Percentiles rank a stretch among this genome's conserved stretches.
Evolutionary conservation across 2,329 filamentous ascomycete genomes (phyloP).

Genomic region (Pyrenophora graminea): DNA sequence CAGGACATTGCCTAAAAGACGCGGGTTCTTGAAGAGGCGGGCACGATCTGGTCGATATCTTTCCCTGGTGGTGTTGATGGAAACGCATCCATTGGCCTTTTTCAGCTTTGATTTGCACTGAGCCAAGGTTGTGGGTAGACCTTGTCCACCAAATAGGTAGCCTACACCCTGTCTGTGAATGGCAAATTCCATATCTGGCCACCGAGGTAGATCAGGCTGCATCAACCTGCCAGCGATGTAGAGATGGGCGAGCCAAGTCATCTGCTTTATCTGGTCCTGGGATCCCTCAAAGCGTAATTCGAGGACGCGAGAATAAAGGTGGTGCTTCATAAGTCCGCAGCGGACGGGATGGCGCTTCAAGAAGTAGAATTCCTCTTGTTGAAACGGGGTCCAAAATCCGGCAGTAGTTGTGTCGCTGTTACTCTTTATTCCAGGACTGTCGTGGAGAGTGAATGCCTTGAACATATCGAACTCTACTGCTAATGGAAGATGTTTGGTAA

Average conservation of each 20-base stretch:
- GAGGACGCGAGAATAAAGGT: background rate
- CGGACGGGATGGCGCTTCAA: background rate
- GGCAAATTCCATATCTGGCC: background rate
- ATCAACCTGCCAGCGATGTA: background rate
- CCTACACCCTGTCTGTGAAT: background rate
- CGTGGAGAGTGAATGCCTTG: background rate
- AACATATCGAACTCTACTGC: background rate
- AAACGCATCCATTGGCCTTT: background rate
- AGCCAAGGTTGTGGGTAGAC: background rate
- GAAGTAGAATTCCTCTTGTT: background rate
- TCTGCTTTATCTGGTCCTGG: background rate
- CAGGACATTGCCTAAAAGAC: background rate
- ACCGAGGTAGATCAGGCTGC: background rate
- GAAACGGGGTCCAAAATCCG: background rate
- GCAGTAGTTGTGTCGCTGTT: background rate
- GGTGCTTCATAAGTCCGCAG: background rate
- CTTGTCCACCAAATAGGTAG: background rate
- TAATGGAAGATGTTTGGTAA: background rate
- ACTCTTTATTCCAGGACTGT: background rate
- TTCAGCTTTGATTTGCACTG: background rate
- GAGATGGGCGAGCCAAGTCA: background rate
- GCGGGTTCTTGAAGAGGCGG: background rate
- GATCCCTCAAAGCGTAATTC: background rate
- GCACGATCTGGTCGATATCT: background rate
- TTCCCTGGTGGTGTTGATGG: background rate